Percentiles rank a stretch among this genome's conserved stretches.
phyloP scores from a whole-genome alignment of 805 yeast species.

The Spencermartinsiella europaea region DNA sequence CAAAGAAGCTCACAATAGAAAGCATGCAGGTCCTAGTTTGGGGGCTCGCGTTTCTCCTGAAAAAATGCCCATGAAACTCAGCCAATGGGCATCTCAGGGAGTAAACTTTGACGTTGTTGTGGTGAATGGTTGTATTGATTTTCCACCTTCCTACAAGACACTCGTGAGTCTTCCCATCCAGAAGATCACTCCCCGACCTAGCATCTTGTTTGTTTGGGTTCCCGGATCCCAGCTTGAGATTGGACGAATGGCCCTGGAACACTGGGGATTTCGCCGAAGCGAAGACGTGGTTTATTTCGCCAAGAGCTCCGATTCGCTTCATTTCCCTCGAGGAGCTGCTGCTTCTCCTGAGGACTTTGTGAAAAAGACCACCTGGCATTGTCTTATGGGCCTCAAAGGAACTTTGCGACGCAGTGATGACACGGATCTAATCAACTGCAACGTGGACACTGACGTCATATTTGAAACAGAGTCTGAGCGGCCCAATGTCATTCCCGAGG shows the following conservation, averaged over 20 bases:
- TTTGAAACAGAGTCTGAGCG: conserved; percentile 45
- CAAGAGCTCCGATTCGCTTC: conserved; percentile 56
- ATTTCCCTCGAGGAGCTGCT: conserved; percentile 50
- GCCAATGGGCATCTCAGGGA: conserved; percentile 54
- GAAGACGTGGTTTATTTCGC: conserved; percentile 86
- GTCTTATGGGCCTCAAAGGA: conserved; percentile 97
- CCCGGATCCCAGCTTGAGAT: conserved; percentile 62
- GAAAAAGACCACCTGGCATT: conserved; percentile 81
- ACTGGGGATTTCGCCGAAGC: conserved; percentile 72
- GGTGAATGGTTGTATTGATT: conserved; percentile 81
- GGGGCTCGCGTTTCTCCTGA: conserved; percentile 54
- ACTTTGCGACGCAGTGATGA: conserved; percentile 85
- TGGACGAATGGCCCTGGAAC: conserved; percentile 45
- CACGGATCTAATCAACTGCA: conserved; percentile 81
- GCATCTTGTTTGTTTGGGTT: conserved; percentile 84
- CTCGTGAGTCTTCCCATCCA: conserved; percentile 65
- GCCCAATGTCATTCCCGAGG: conserved; percentile 55
- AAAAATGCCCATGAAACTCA: conserved; percentile 52
- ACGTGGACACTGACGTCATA: conserved; percentile 82
- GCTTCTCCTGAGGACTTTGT: conserved; percentile 42
- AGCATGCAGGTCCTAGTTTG: conserved; percentile 55
- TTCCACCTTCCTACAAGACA: conserved; percentile 52
- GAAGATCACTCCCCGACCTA: conserved; percentile 75
- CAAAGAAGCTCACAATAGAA: conserved; percentile 52
- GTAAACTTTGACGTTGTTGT: conserved; percentile 82